Evolutionary conservation across 345 rosid genomes (phyloP).

Genomic region (Brassica cretica): DNA sequence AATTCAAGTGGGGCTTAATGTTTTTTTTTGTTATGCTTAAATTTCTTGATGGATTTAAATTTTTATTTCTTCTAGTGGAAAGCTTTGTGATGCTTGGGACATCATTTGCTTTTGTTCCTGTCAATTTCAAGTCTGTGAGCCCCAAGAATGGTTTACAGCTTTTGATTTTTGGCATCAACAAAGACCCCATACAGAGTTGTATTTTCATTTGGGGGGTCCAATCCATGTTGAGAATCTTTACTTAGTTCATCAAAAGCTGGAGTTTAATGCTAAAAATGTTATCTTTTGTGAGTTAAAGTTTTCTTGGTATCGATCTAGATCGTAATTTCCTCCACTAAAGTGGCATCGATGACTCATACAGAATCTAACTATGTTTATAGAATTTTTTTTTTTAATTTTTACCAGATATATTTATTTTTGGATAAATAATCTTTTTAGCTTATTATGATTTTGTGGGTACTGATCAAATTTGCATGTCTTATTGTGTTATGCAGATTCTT

Average conservation of each 20-base stretch:
- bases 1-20: constrained; percentile 29
- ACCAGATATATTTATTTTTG: neutral
- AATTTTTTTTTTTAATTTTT: neutral
- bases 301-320: constrained; percentile 13
- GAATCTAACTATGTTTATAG: neutral
- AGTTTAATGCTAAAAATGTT: constrained; percentile 6
- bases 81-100: constrained; percentile 39
- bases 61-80: constrained; percentile 27
- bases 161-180: constrained; percentile 32
- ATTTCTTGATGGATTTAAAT: constrained; percentile 21
- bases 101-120: constrained; percentile 35
- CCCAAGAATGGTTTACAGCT: constrained; percentile 40
- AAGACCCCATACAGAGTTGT: constrained; percentile 10
- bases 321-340: neutral
- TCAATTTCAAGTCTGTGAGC: constrained; percentile 29
- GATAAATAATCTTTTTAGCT: neutral
- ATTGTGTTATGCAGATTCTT: constrained; percentile 58
- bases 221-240: constrained; percentile 35
- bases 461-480: neutral
- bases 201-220: constrained; percentile 30
- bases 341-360: constrained; percentile 2
- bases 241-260: constrained; percentile 26
- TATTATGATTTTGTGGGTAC: neutral
- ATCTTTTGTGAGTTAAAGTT: neutral
- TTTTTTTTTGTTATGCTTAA: constrained; percentile 2